Conservation (phyloP, 129 eudicot species). For the Flaveria bidentis region DNA sequence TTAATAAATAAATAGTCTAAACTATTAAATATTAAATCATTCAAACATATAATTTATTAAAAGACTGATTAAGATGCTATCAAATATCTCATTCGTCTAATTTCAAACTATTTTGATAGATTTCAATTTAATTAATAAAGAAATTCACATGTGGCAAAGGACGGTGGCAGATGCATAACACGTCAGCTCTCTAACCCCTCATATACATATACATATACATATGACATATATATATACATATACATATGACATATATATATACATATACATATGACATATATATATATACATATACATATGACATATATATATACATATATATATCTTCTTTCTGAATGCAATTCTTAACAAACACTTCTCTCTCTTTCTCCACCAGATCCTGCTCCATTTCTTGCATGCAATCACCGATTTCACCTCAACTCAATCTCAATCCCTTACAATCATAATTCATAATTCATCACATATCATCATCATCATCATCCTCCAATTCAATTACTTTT, state of each 20-base stretch:
- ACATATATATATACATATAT: too few species aligned
- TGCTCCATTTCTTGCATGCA: slow-evolving; percentile 36
- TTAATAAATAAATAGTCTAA: too few species aligned
- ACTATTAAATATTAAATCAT: too few species aligned
- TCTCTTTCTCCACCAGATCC: slow-evolving; percentile 27
- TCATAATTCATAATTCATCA: not conserved
- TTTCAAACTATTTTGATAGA: too few species aligned
- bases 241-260: too few species aligned
- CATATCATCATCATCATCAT: not conserved
- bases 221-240: too few species aligned
- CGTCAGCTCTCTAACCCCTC: slow-evolving; percentile 12
- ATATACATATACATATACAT: not conserved
- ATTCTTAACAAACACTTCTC: slow-evolving; percentile 16
- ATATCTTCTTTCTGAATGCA: not conserved
- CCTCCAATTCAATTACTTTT: slow-evolving; percentile 15
- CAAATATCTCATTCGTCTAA: too few species aligned
- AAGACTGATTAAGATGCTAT: too few species aligned
- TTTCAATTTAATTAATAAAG: too few species aligned
- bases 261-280: too few species aligned
- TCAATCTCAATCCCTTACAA: slow-evolving; percentile 24
- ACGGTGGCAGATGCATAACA: slow-evolving; percentile 19
- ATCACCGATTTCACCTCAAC: slow-evolving; percentile 20
- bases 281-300: too few species aligned
- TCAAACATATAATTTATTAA: too few species aligned
- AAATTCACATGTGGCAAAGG: not conserved